A percentile compares a stretch with the other conserved stretches of the same genome.
These are phyloP conservation scores for Avena atlantica DNA, from an alignment of 176 grass and related monocot species.

Conservation along the genomic window DNA sequence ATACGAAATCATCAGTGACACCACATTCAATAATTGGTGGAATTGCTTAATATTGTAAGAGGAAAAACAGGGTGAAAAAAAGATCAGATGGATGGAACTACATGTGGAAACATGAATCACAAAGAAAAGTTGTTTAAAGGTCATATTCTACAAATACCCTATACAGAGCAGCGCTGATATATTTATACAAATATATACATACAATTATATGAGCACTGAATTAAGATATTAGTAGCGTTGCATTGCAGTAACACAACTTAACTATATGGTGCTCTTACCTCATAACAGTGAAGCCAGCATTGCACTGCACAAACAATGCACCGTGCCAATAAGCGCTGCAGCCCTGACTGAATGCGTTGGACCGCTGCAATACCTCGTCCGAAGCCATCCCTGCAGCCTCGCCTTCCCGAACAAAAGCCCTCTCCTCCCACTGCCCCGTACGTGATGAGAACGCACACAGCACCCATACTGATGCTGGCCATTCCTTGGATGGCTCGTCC, in stretches of 20 bases:
- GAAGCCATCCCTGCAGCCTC: background rate
- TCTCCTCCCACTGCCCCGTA: slow-evolving; percentile 13
- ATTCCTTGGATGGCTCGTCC: background rate
- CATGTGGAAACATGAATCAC: background rate
- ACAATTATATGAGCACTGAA: background rate
- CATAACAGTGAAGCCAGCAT: background rate
- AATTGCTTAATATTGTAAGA: background rate
- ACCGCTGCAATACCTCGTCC: background rate
- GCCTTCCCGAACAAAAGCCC: background rate
- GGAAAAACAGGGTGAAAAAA: background rate
- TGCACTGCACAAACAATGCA: slow-evolving; percentile 4
- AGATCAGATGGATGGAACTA: background rate
- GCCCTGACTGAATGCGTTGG: background rate
- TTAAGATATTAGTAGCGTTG: background rate
- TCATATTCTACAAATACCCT: background rate
- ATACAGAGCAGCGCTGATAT: background rate
- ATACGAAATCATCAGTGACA: background rate
- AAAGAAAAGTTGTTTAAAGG: background rate
- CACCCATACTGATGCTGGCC: background rate
- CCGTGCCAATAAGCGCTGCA: slow-evolving; percentile 9
- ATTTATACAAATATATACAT: background rate
- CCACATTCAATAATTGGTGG: background rate
- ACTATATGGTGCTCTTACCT: slow-evolving; percentile 4
- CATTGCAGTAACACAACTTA: slow-evolving; percentile 5
- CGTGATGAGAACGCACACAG: background rate